A percentile compares a stretch with the other conserved stretches of the same genome.
phyloP scores from a whole-genome alignment of 2,329 filamentous ascomycete genomes.

The Colletotrichum endophyticum region DNA sequence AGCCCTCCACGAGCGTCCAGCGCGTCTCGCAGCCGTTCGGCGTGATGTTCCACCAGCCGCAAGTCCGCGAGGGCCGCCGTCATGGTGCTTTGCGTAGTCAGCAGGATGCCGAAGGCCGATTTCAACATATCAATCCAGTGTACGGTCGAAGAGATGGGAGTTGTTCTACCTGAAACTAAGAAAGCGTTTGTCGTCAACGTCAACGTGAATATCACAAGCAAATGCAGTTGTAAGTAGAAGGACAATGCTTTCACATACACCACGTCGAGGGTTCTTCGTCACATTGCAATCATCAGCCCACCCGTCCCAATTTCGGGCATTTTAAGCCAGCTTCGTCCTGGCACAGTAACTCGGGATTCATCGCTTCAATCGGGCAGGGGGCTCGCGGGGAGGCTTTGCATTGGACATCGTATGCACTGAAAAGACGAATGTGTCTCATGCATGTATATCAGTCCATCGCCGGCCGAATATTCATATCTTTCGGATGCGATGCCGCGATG shows the following conservation, averaged over 20 bases:
- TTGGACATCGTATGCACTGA: background rate
- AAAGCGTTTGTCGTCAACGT: no score
- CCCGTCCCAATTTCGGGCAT: background rate
- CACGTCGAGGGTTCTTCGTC: background rate
- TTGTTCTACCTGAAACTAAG: background rate
- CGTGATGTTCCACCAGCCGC: no score
- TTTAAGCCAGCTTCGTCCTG: background rate
- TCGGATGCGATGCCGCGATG: background rate
- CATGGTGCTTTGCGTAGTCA: no score
- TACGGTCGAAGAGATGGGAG: background rate
- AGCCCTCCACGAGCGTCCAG: no score
- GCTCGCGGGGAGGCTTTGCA: fast-evolving
- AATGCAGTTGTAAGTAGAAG: background rate
- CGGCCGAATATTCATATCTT: background rate
- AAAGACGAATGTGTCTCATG: background rate
- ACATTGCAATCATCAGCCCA: background rate
- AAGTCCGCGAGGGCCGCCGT: no score
- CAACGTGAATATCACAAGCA: background rate
- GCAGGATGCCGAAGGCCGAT: no score
- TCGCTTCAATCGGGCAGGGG: background rate
- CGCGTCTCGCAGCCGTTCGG: background rate
- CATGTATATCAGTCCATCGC: background rate
- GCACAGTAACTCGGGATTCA: fast-evolving
- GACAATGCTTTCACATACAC: background rate
- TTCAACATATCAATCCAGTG: no score